A percentile compares a stretch with the other conserved stretches of the same genome.
phyloP scores from a whole-genome alignment of 306 rosid species.

The Begonia peltatifolia region DNA sequence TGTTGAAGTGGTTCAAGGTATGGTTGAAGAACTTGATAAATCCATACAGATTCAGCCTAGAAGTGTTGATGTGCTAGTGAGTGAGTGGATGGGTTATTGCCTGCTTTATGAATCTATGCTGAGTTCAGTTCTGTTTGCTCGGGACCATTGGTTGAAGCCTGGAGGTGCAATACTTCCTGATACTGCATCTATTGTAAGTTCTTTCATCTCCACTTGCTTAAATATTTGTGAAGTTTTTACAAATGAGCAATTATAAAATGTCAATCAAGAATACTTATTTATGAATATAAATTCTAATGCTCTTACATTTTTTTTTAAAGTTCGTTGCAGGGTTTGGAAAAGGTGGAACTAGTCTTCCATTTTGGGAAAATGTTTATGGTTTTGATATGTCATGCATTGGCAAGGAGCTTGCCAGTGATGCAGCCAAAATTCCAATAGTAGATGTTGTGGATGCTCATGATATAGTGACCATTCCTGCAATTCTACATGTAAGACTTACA shows the following conservation, averaged over 20 bases:
- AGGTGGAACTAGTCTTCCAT: slow-evolving; percentile 81
- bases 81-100: slow-evolving; percentile 99
- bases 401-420: slow-evolving; percentile 58
- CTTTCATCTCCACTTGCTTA: background rate
- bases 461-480: slow-evolving; percentile 53
- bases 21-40: slow-evolving; percentile 75
- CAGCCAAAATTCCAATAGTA: slow-evolving; percentile 70
- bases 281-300: background rate
- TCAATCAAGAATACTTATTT: too few species aligned
- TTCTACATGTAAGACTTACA: slow-evolving; percentile 58
- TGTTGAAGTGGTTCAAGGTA: slow-evolving; percentile 60
- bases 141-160: slow-evolving; percentile 87
- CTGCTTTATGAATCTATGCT: slow-evolving; percentile 88
- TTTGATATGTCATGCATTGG: slow-evolving; percentile 79
- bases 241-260: too few species aligned
- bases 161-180: slow-evolving; percentile 95
- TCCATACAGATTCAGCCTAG: slow-evolving; percentile 47
- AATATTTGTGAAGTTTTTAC: background rate
- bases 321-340: slow-evolving; percentile 93
- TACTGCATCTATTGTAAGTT: slow-evolving; percentile 83
- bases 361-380: slow-evolving; percentile 80
- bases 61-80: slow-evolving; percentile 70
- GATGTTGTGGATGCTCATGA: slow-evolving; percentile 53
- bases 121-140: slow-evolving; percentile 78
- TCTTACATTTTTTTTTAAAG: slow-evolving; percentile 20